Evolutionary conservation across 306 rosid genomes (phyloP).

Genomic region (Trichosanthes truncata): DNA sequence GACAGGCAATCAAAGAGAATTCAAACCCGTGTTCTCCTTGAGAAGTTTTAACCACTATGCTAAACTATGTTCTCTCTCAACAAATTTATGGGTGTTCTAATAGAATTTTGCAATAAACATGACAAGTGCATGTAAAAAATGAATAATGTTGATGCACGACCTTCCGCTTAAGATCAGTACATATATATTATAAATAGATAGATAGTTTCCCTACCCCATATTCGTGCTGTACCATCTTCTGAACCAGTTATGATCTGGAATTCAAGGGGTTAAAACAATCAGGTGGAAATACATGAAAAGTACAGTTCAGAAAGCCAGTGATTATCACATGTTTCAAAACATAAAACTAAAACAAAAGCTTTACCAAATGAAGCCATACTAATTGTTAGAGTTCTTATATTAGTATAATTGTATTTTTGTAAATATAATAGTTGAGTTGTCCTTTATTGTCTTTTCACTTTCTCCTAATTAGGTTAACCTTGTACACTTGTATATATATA

Average conservation of each 20-base stretch:
- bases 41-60: background rate
- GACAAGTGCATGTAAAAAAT: background rate
- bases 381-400: too few species aligned
- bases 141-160: background rate
- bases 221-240: conserved; percentile 82
- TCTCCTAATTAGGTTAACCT: too few species aligned
- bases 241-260: conserved; percentile 87
- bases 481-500: too few species aligned
- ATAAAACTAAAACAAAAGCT: background rate
- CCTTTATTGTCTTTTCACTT: too few species aligned
- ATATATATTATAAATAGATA: background rate
- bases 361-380: background rate
- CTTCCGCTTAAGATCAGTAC: background rate
- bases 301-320: background rate
- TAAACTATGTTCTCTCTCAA: background rate
- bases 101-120: background rate
- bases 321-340: background rate
- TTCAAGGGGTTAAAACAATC: conserved; percentile 12
- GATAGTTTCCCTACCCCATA: conserved; percentile 57
- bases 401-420: too few species aligned
- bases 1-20: background rate
- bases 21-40: background rate
- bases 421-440: too few species aligned
- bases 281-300: background rate
- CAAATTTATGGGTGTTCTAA: background rate